Evolutionary conservation across 176 grass and related monocot species (phyloP), one percentile per base, ranked within the genome.

Genomic region (Ensete glaucum): DNA sequence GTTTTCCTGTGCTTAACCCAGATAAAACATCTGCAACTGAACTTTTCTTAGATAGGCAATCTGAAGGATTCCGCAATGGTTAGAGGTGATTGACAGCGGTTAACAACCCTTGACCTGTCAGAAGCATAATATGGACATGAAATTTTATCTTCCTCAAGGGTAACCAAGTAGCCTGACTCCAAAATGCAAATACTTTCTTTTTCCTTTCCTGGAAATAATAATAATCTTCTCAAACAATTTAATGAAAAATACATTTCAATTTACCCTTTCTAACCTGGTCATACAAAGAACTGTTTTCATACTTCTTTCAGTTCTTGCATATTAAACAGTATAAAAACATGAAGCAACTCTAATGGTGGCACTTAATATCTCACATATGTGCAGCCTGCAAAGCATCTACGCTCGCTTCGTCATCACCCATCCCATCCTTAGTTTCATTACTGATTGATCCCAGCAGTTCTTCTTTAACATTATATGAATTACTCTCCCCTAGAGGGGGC

Each of bases 391-490:
- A 54, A 69, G 84, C 84, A 78, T 67, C 34, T 52, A 14, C 21
- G 51, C 71, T 80, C 54, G 51, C 25, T 48, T 81, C 71, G 49
- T 13, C n/a, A 13, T 19, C 66, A 51, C 55, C 74, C 59, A 66
- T 82, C 79, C 54, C 72, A 62, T 87, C 85, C 71, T 58, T 50
- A 20, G 50, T 69, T 82, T 83, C 82, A 84, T 87, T 80, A 75
- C 49, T 64, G 77, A 77, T 85, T 58, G 85, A 88, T 73, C 21
- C 74, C 4, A 81, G n/a, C 17, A 80, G 57, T 50, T 87, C 90
- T 53, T 89, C 86, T 71, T 74, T 83, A 62, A 81, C 69, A 53
- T 16, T 83, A 76, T 87, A 68, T 52, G 24, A 3, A 71, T 84
- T 80, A 71, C 49, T 79, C 69, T 79, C 81, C 79, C 82, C 86